Evolutionary conservation across 2,329 filamentous ascomycete genomes (phyloP).

Genomic region (Paraphoma sp.): DNA sequence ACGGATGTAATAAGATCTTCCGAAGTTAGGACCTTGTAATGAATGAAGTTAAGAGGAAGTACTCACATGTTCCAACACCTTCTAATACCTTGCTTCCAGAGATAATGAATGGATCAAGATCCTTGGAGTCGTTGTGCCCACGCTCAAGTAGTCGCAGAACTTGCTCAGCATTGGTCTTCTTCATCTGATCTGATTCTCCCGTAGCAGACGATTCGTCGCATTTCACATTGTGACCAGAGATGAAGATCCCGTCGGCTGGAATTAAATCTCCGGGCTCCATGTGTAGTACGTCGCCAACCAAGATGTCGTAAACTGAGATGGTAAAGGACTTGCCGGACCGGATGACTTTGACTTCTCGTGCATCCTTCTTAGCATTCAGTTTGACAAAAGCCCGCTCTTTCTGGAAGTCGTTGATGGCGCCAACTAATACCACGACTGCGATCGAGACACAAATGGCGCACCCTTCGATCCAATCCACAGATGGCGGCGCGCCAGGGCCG

Average conservation of each 20-base stretch:
- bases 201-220: constrained; percentile 78
- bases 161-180: constrained; percentile 68
- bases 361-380: constrained; percentile 46
- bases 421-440: constrained; percentile 45
- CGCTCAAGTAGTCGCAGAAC: constrained; percentile 64
- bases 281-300: constrained; percentile 73
- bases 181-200: constrained; percentile 74
- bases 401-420: constrained; percentile 46
- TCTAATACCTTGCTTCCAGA: constrained; percentile 64
- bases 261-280: constrained; percentile 73
- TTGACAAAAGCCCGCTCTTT: constrained; percentile 45
- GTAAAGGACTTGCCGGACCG: constrained; percentile 70
- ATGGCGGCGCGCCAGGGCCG: constrained; percentile 49
- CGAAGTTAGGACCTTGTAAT: too few relatives aligned
- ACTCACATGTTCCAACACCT: constrained; percentile 58
- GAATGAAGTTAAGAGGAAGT: constrained; percentile 40
- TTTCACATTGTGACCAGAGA: constrained; percentile 68
- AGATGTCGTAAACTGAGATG: constrained; percentile 64
- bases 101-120: constrained; percentile 70
- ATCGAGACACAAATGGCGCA: constrained; percentile 48
- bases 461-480: constrained; percentile 50
- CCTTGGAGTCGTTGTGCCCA: constrained; percentile 54
- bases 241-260: constrained; percentile 73
- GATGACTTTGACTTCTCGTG: constrained; percentile 51
- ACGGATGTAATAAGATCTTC: constrained; percentile 57